These are phyloP conservation scores for Annulohypoxylon maeteangense DNA, from an alignment of 495 filamentous ascomycete genomes.

Conservation along the genomic window DNA sequence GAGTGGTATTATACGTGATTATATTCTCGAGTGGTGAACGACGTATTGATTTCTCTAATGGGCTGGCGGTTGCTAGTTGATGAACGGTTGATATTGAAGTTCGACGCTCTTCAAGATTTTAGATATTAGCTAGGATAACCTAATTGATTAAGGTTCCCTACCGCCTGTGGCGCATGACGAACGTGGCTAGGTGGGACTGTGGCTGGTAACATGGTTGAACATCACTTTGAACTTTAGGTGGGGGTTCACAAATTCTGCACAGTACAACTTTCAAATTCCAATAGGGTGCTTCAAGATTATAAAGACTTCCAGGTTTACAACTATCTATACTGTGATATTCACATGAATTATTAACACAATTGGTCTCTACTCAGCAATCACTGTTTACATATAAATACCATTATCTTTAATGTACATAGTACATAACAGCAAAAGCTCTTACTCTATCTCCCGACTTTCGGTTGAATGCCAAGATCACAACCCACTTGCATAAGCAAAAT, in stretches of 20 bases:
- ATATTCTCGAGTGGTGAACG: background rate
- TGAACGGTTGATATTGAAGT: conserved; percentile 1
- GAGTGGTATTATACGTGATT: background rate
- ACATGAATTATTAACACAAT: background rate
- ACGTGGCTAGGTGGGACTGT: conserved; percentile 5
- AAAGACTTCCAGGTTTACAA: background rate
- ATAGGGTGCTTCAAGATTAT: background rate
- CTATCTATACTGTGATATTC: background rate
- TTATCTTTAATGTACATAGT: background rate
- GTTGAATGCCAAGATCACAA: conserved; percentile 30
- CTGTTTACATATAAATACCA: background rate
- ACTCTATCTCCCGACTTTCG: conserved; percentile 29
- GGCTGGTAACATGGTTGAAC: background rate
- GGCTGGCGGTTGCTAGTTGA: background rate
- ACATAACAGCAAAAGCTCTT: background rate
- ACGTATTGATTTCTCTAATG: background rate
- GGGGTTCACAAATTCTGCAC: background rate
- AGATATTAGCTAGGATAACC: background rate
- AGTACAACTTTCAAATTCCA: background rate
- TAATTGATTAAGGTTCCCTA: background rate
- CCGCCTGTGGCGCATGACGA: conserved; percentile 19
- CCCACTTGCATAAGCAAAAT: conserved; percentile 15
- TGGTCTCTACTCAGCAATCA: background rate
- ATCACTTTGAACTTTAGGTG: background rate
- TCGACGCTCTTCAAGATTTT: conserved; percentile 8